Evolutionary conservation across 202 grass and related monocot genomes (phyloP), one percentile per base, ranked within the genome.

Genomic region (Eragrostis tef): DNA sequence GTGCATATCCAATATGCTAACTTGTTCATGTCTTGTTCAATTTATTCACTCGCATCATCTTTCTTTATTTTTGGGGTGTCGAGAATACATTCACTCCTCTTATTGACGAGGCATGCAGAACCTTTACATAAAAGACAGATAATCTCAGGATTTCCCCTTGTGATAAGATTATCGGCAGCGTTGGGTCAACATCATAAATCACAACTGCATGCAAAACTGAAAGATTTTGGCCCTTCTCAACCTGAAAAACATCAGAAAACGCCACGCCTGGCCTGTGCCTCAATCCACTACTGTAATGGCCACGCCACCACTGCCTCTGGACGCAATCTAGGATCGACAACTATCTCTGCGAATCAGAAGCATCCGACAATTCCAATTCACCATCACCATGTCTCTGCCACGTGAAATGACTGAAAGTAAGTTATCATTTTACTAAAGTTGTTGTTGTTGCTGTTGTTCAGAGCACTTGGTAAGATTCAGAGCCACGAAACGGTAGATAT

Each of bases 401-500:
- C 45, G 19, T 58, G 87, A 89, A 71, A 81, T 24, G 77, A 89
- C 77, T 71, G 17, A 89, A 89, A 78, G 71, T n/a, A 47, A 29
- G 34, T 13, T 64, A 85, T 63, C 70, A 45, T 36, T 6, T 46
- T 24, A 27, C 58, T 25, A 61, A 61, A 61, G 58, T 4, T 61
- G 22, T 24, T 57, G 58, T 11, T 12, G 20, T 59, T 59, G n/a
- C n/a, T 21, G 22, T 58, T 58, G 54, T 39, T 39, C 34, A 39
- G 34, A 39, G 34, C 34, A 39, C 51, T 54, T 9, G 26, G 73
- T 80, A 39, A 65, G 16, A 60, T 59, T 20, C 24, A 27, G 53
- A 66, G 27, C 26, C 50, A 24, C 74, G 31, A 10, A 58, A 12
- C 31, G 15, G 29, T 14, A 22, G 71, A 57, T 12, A 24, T 61